phyloP scores from a whole-genome alignment of 2,329 filamentous ascomycete species.

The Pyricularia grisea region DNA sequence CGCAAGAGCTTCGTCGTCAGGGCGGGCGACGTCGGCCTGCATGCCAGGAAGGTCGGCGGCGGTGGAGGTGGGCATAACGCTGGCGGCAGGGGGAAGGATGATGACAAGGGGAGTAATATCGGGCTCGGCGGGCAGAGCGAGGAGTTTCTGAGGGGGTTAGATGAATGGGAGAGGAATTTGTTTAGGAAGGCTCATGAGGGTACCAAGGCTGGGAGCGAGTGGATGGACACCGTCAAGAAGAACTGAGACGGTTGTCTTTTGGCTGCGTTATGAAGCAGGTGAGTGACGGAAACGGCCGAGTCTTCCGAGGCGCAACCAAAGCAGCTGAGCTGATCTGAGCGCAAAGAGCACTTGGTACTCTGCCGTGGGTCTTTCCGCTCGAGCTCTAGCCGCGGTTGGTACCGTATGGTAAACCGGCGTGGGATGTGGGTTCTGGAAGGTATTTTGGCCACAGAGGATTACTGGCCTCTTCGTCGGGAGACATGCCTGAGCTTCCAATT shows the following conservation, averaged over 20 bases:
- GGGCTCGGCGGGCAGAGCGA: constrained; percentile 54
- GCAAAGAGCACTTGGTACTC: neutral
- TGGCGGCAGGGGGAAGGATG: constrained; percentile 59
- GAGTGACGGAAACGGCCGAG: neutral
- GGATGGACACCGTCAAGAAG: constrained; percentile 55
- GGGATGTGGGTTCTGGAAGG: neutral
- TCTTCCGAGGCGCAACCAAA: neutral
- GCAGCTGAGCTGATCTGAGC: too few relatives aligned
- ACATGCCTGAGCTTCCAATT: neutral
- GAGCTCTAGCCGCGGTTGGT: neutral
- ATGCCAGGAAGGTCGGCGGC: constrained; percentile 76
- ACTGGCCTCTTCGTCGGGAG: neutral
- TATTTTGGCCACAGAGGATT: neutral
- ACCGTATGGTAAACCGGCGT: neutral
- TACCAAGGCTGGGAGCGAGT: constrained; percentile 58
- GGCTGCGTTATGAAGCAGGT: neutral
- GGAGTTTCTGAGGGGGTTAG: constrained; percentile 79
- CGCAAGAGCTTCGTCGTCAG: constrained; percentile 72
- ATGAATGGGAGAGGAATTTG: constrained; percentile 77
- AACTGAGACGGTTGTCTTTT: constrained; percentile 8
- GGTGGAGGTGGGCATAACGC: constrained; percentile 28
- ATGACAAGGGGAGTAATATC: constrained; percentile 41
- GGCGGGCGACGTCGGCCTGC: constrained; percentile 74
- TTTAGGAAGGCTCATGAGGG: constrained; percentile 70
- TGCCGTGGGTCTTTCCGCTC: neutral